Evolutionary conservation across 805 yeast species (phyloP).

Genomic region (Metschnikowia rubicola): DNA sequence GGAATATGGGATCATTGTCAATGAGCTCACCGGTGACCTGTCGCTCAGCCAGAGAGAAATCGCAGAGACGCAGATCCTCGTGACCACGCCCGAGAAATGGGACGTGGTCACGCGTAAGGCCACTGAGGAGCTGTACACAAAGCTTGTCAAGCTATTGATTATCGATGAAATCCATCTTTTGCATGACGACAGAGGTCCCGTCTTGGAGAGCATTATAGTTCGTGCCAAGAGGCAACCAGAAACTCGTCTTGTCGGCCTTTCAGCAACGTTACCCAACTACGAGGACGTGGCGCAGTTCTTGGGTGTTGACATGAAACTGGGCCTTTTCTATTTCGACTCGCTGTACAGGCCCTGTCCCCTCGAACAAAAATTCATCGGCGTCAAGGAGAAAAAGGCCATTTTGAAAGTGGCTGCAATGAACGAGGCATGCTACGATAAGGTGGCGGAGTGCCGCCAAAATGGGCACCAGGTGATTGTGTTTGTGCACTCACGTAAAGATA

Average conservation of each 20-base stretch:
- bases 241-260: constrained; percentile 76
- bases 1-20: constrained; percentile 65
- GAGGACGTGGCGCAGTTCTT: constrained; percentile 81
- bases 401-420: constrained; percentile 80
- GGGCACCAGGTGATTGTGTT: constrained; percentile 82
- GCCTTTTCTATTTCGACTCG: constrained; percentile 78
- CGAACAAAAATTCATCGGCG: constrained; percentile 82
- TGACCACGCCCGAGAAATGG: constrained; percentile 98
- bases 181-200: constrained; percentile 96
- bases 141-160: constrained; percentile 65
- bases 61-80: constrained; percentile 72
- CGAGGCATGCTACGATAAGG: constrained; percentile 78
- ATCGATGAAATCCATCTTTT: constrained; percentile 91
- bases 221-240: constrained; percentile 47
- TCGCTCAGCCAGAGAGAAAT: constrained; percentile 74
- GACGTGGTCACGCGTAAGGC: constrained; percentile 88
- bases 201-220: constrained; percentile 81
- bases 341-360: constrained; percentile 89
- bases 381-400: constrained; percentile 77
- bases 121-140: constrained; percentile 60
- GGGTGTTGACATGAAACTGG: constrained; percentile 53
- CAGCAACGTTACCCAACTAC: constrained; percentile 92
- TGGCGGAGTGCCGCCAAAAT: constrained; percentile 55
- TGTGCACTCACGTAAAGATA: constrained; percentile 93
- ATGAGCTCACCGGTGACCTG: constrained; percentile 89